Conservation (phyloP, 2,329 filamentous ascomycete species). For the Ophiognomonia clavigignenti-juglandacearum region DNA sequence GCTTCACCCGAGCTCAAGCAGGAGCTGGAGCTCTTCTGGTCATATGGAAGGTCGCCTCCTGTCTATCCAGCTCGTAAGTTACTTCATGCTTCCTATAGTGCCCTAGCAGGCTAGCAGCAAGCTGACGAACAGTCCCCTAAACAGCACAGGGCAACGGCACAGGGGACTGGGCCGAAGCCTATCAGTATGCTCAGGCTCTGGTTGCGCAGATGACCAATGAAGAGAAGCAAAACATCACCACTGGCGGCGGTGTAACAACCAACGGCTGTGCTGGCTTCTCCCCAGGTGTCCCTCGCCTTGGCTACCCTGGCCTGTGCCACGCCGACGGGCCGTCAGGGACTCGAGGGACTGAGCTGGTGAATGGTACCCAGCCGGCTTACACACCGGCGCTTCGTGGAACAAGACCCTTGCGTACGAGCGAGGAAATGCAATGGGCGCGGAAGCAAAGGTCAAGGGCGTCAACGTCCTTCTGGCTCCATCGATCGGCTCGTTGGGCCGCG, state of each 20-base stretch:
- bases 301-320: constrained; percentile 43
- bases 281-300: constrained; percentile 38
- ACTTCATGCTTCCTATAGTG: too few species aligned
- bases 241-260: constrained; percentile 37
- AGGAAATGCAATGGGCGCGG: constrained; percentile 48
- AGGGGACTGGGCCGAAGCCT: constrained; percentile 50
- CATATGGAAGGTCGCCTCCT: too few species aligned
- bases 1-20: too few species aligned
- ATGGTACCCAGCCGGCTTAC: constrained; percentile 43
- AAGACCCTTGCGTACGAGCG: constrained; percentile 45
- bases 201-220: constrained; percentile 61
- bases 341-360: constrained; percentile 42
- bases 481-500: constrained; percentile 65
- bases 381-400: constrained; percentile 50
- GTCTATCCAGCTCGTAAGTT: too few species aligned
- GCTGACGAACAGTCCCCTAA: too few species aligned
- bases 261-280: constrained; percentile 45
- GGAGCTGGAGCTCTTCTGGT: too few species aligned
- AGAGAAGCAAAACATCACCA: constrained; percentile 53
- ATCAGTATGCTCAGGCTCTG: constrained; percentile 50
- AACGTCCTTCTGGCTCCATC: constrained; percentile 62
- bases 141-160: constrained; percentile 22
- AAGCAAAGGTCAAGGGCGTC: constrained; percentile 51
- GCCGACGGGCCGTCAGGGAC: constrained; percentile 47
- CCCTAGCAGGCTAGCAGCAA: too few species aligned